These are phyloP conservation scores for Phytophthora quininea DNA, from an alignment of 352 stramenopile genomes.

Conservation along the genomic window DNA sequence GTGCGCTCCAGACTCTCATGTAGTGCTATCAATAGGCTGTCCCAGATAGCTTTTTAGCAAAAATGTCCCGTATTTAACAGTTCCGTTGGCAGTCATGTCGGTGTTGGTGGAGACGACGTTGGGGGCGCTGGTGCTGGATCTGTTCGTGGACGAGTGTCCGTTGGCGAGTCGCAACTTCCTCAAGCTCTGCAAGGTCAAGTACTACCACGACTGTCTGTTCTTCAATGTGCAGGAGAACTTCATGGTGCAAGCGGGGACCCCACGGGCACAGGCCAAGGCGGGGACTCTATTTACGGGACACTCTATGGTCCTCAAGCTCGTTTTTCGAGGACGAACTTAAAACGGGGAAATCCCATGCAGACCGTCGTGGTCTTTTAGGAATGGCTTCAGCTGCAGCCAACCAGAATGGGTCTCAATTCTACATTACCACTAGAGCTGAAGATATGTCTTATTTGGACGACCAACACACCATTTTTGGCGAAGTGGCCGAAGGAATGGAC, in stretches of 20 bases:
- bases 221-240: slow-evolving; percentile 97
- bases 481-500: slow-evolving; percentile 94
- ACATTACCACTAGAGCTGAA: slow-evolving; percentile 94
- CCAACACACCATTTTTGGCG: slow-evolving; percentile 92
- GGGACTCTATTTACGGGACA: slow-evolving; percentile 94
- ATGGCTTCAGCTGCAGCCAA: slow-evolving; percentile 87
- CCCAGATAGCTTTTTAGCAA: no score
- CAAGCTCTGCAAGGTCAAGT: slow-evolving; percentile 95
- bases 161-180: slow-evolving; percentile 93
- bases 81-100: no score
- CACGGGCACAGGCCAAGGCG: slow-evolving; percentile 94
- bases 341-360: slow-evolving; percentile 49
- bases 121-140: slow-evolving; percentile 91
- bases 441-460: slow-evolving; percentile 92
- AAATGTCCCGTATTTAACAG: no score
- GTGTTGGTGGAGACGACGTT: slow-evolving; percentile 94
- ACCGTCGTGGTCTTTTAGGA: slow-evolving; percentile 69
- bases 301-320: slow-evolving; percentile 85
- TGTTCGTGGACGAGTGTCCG: slow-evolving; percentile 88
- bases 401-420: slow-evolving; percentile 94
- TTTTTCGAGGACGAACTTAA: slow-evolving; percentile 85
- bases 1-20: no score
- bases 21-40: no score
- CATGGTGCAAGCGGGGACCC: slow-evolving; percentile 90
- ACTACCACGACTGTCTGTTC: slow-evolving; percentile 94